A percentile compares a stretch with the other conserved stretches of the same genome.
Conservation (phyloP, 805 yeast species). For the Candida dajiaensis region DNA sequence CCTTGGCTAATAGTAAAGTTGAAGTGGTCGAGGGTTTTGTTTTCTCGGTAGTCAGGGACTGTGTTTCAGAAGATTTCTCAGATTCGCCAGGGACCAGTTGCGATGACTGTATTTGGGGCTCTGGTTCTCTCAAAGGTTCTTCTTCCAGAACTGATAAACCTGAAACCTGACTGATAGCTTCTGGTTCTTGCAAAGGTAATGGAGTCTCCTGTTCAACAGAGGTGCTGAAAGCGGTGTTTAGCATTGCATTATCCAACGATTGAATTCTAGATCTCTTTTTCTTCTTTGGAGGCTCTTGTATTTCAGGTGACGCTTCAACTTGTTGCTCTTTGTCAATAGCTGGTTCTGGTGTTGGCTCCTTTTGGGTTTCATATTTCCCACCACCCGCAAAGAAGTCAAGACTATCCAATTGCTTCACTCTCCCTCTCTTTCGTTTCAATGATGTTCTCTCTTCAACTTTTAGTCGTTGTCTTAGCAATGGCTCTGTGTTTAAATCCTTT, state of each 20-base stretch:
- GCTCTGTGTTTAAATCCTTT: constrained; percentile 9
- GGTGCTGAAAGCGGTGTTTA: constrained; percentile 1
- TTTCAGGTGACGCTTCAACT: neutral
- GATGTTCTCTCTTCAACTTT: neutral
- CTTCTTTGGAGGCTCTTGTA: constrained; percentile 6
- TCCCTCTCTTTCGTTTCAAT: constrained; percentile 11
- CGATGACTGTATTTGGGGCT: neutral
- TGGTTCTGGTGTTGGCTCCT: neutral
- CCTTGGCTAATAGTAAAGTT: constrained; percentile 16
- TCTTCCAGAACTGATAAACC: neutral
- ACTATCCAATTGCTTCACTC: constrained; percentile 29
- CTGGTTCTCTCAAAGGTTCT: neutral
- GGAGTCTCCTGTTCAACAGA: neutral
- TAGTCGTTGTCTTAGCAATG: constrained; percentile 12
- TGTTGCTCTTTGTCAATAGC: neutral
- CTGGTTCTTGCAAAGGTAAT: constrained; percentile 1
- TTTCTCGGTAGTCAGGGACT: neutral
- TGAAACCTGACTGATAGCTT: neutral
- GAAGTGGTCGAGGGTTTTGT: constrained; percentile 11
- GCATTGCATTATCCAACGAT: constrained; percentile 1
- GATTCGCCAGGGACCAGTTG: neutral
- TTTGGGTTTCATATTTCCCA: constrained; percentile 1
- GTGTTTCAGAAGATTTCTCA: neutral
- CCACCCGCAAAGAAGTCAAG: constrained; percentile 37
- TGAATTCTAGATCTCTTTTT: constrained; percentile 7